These are phyloP conservation scores for Scutellaria baicalensis DNA, from an alignment of 257 asterid species.

Conservation along the genomic window DNA sequence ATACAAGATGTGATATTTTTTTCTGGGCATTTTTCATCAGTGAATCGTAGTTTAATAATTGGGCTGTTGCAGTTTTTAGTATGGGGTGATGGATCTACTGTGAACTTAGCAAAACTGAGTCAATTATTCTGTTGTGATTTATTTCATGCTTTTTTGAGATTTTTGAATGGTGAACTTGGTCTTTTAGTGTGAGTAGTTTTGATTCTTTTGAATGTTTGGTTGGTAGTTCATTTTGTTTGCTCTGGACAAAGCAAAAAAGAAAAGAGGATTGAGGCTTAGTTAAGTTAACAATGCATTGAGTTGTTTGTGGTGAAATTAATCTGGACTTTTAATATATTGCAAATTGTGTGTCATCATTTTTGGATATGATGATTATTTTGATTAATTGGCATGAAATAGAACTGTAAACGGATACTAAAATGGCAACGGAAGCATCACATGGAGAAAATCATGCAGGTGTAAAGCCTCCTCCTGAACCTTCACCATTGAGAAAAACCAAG, in stretches of 20 bases:
- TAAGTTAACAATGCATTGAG: too few species aligned
- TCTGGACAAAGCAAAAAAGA: not conserved
- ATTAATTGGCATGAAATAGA: not conserved
- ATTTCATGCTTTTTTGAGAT: too few species aligned
- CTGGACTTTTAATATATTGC: too few species aligned
- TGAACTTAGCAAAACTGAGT: not conserved
- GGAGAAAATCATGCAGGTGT: slow-evolving; percentile 25
- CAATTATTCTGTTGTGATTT: too few species aligned
- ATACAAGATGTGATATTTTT: not conserved
- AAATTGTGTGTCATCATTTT: not conserved
- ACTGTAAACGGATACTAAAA: slow-evolving; percentile 13
- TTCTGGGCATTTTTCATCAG: too few species aligned
- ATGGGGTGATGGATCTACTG: not conserved
- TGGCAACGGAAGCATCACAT: slow-evolving; percentile 44
- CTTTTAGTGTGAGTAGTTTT: not conserved
- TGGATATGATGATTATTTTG: not conserved
- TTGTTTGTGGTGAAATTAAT: too few species aligned
- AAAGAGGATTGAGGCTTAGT: not conserved
- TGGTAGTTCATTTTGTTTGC: not conserved
- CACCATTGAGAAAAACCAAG: slow-evolving; percentile 65
- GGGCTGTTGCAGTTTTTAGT: not conserved
- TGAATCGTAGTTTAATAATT: not conserved
- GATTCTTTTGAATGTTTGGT: not conserved
- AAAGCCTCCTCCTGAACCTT: slow-evolving; percentile 78
- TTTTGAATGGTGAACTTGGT: not conserved